Evolutionary conservation across 139 green algal genomes (phyloP), one percentile per base, ranked within the genome.

Genomic region (Ettlia oleoabundans): DNA sequence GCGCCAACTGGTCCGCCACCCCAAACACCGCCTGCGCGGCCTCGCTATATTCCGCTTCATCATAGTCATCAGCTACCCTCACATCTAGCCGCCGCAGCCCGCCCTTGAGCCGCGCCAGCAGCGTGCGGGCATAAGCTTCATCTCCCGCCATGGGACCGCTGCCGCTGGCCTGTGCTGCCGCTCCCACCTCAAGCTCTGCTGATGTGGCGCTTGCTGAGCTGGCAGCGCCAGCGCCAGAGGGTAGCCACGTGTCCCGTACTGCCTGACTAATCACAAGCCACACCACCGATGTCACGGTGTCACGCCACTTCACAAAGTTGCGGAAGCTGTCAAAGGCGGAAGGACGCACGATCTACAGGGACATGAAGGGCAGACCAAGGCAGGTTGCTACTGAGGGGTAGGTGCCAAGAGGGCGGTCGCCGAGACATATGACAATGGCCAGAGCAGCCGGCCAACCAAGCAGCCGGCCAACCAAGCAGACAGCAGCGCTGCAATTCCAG

Each of bases 41-140:
- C 37, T 85, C 87, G 15, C 64, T 41, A 67, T 93, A 93, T 68
- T 93, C 90, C 1, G 28, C 79, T 35, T 93, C 89, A 24, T 93
- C 89, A 80, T 87, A 93, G 35, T 93, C 90, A 62, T 93, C 90
- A 10, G 86, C 76, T 47, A 90, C 74, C 35, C 85, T 81, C n/a
- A 93, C 87, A 78, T 93, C 88, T 61, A 88, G 62, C 28, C 90
- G 86, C 43, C 90, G 81, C 65, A 93, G 81, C 8, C 68, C 80
- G 30, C 85, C 90, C 24, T 83, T 82, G 26, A 93, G 73, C 32
- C 78, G 55, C 51, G 84, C 86, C 40, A 91, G 75, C 64, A 84
- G 70, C 40, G 33, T 76, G 40, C 84, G 65, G 0, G 75, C 85
- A 52, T 80, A 55, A 63, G 78, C 55, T 18, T 43, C 47, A 24